These are phyloP conservation scores for Mentha longifolia DNA, from an alignment of 257 asterid species.

Conservation along the genomic window DNA sequence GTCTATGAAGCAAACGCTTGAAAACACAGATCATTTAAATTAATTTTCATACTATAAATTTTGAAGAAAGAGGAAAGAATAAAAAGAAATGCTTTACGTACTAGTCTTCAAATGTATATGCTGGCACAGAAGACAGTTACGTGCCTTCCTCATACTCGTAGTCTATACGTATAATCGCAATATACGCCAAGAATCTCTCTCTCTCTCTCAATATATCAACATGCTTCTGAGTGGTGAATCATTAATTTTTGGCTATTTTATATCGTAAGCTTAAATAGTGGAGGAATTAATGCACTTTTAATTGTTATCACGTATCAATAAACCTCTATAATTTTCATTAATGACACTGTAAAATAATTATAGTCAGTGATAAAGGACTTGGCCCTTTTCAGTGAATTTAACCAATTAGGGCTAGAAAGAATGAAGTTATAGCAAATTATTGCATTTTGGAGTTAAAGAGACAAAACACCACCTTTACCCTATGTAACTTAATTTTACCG, in stretches of 20 bases:
- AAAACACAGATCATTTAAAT: too few relatives aligned
- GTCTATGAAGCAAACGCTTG: too few relatives aligned
- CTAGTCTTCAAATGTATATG: conserved; percentile 16
- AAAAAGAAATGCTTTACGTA: conserved; percentile 41
- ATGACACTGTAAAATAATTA: neutral
- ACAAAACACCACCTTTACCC: too few relatives aligned
- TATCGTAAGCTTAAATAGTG: conserved; percentile 5
- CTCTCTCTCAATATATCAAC: conserved; percentile 23
- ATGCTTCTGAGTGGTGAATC: conserved; percentile 29
- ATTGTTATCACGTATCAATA: neutral
- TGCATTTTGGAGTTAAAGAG: too few relatives aligned
- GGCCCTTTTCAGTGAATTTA: too few relatives aligned
- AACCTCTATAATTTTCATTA: neutral
- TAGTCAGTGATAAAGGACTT: neutral
- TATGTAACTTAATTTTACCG: too few relatives aligned
- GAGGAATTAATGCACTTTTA: neutral
- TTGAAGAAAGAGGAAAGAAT: conserved; percentile 36
- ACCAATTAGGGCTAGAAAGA: too few relatives aligned
- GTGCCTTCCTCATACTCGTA: conserved; percentile 43
- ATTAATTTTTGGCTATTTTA: conserved; percentile 7
- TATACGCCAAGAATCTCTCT: conserved; percentile 43
- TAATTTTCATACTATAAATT: neutral
- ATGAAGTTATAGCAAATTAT: too few relatives aligned
- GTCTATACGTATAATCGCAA: conserved; percentile 36
- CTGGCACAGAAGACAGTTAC: conserved; percentile 33